A percentile compares a stretch with the other conserved stretches of the same genome.
phyloP scores from a whole-genome alignment of 306 rosid genomes.

The Medicago lupulina region DNA sequence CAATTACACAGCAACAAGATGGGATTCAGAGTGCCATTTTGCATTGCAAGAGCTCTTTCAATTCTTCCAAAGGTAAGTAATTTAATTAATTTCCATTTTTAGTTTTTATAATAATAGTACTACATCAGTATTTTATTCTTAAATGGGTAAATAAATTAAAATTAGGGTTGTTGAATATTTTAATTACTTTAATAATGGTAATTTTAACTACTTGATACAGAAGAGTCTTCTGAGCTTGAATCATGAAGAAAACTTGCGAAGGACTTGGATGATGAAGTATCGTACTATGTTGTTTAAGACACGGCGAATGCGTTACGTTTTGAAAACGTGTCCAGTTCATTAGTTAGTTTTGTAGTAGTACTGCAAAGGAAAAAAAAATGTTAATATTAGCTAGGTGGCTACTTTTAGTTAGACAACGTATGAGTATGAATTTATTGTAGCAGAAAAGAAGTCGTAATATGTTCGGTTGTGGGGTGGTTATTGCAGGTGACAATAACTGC shows the following conservation, averaged over 20 bases:
- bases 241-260: conserved; percentile 43
- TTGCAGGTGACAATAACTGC: conserved; percentile 24
- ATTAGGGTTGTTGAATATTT: neutral
- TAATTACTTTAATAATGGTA: too few relatives aligned
- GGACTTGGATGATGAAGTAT: conserved; percentile 29
- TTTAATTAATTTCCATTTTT: too few relatives aligned
- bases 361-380: conserved; percentile 21
- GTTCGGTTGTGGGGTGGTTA: neutral
- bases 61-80: conserved; percentile 68
- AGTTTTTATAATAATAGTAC: too few relatives aligned
- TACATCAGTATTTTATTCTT: too few relatives aligned
- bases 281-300: neutral
- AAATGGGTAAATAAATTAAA: neutral
- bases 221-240: conserved; percentile 53
- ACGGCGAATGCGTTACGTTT: neutral
- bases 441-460: neutral
- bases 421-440: neutral
- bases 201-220: too few relatives aligned
- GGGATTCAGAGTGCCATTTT: conserved; percentile 91
- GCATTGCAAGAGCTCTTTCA: conserved; percentile 88
- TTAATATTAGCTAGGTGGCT: neutral
- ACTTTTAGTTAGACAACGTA: neutral
- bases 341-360: conserved; percentile 18
- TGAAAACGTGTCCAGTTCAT: neutral
- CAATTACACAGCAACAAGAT: conserved; percentile 85